phyloP scores from a whole-genome alignment of 805 yeast genomes.

The Hanseniaspora meyeri region DNA sequence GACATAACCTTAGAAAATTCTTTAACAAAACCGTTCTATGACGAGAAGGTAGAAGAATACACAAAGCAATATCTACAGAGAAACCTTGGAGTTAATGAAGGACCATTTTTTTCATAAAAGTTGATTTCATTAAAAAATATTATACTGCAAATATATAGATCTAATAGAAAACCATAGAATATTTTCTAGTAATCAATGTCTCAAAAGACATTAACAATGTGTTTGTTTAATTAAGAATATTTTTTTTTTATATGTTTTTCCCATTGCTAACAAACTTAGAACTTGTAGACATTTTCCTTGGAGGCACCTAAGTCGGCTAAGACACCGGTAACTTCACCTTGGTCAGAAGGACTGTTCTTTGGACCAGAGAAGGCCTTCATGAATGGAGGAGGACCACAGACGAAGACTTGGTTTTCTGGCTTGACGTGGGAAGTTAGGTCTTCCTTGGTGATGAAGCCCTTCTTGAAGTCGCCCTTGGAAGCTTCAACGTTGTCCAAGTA shows the following conservation, averaged over 20 bases:
- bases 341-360: slow-evolving; percentile 77
- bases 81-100: neutral
- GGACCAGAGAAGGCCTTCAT: slow-evolving; percentile 78
- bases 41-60: neutral
- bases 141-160: neutral
- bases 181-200: too few relatives aligned
- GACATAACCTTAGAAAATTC: neutral
- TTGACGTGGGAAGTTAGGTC: slow-evolving; percentile 59
- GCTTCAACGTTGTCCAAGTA: slow-evolving; percentile 50
- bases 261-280: slow-evolving; percentile 31
- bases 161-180: neutral
- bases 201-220: too few relatives aligned
- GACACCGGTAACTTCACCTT: slow-evolving; percentile 86
- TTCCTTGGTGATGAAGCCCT: slow-evolving; percentile 72
- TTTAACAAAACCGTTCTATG: neutral
- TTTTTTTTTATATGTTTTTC: too few relatives aligned
- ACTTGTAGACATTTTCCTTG: slow-evolving; percentile 81
- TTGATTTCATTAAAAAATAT: too few relatives aligned
- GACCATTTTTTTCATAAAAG: neutral
- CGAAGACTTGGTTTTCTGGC: slow-evolving; percentile 61
- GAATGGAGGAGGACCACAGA: slow-evolving; percentile 93
- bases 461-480: slow-evolving; percentile 35
- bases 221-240: neutral
- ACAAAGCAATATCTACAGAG: neutral
- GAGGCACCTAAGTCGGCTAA: slow-evolving; percentile 79